Evolutionary conservation across 352 stramenopile species (phyloP).

Genomic region (Phytopythium montanum): DNA sequence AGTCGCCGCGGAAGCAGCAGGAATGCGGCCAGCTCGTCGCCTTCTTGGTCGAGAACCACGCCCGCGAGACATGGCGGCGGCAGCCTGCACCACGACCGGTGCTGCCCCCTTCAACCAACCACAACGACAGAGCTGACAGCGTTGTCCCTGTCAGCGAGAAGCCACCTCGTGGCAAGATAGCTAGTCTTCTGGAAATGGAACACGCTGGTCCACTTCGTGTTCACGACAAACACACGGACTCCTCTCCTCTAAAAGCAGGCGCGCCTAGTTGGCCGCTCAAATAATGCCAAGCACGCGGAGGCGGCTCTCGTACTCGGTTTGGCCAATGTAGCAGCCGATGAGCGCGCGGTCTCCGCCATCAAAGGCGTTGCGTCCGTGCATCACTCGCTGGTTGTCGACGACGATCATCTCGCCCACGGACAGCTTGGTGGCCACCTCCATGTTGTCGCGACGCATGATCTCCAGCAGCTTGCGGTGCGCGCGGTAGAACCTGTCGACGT

Average conservation of each 20-base stretch:
- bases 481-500: conserved; percentile 70
- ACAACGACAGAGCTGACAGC: not conserved
- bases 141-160: not conserved
- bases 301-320: conserved; percentile 81
- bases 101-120: not conserved
- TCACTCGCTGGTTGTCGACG: conserved; percentile 86
- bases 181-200: too few relatives aligned
- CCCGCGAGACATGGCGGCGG: conserved; percentile 54
- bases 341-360: conserved; percentile 69
- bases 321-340: conserved; percentile 88
- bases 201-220: too few relatives aligned
- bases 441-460: conserved; percentile 52
- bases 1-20: conserved; percentile 8
- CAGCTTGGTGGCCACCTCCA: conserved; percentile 66
- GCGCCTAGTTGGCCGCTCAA: conserved; percentile 29
- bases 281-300: conserved; percentile 82
- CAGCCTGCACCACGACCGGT: not conserved
- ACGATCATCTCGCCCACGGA: conserved; percentile 80
- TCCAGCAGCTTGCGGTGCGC: conserved; percentile 68
- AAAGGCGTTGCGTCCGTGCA: conserved; percentile 82
- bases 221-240: too few relatives aligned
- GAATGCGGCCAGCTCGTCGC: conserved; percentile 30
- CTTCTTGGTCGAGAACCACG: conserved; percentile 39
- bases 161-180: not conserved
- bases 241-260: too few relatives aligned